Evolutionary conservation across 495 filamentous ascomycete genomes (phyloP), one percentile per base, ranked within the genome.

Genomic region (Amphirosellinia nigrospora): DNA sequence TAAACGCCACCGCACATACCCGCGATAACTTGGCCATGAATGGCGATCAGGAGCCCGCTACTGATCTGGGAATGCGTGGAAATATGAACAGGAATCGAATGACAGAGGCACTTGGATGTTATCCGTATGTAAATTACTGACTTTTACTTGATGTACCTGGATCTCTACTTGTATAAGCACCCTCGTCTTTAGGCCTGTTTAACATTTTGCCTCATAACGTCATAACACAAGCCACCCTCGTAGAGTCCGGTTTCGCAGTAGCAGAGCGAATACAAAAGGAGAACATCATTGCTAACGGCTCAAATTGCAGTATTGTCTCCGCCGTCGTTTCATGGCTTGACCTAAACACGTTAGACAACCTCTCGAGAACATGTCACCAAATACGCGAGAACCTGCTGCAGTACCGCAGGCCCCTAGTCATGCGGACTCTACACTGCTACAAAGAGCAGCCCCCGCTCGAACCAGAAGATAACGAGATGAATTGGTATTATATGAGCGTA

Each of bases 31-130:
- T 43, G 21, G 61, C 38, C 50, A 43, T 66, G 28, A 62, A 73
- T 59, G 74, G 64, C 41, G 69, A 75, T 62, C 59, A 61, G 30
- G 71, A 73, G n/a, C 21, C 59, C 23, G 76, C 71, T 69, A 66
- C 72, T 52, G 66, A 71, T 53, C 70, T 73, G 34, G 68, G 70
- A 56, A 80, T 79, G 70, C 82, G 83, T 74, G 82, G 86, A 61
- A 89, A 88, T 80, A 87, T 84, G 53, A 94, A 93, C 76, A 77
- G 85, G 74, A 91, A 89, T 81, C 83, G 84, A 65, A 90, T 95
- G 82, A 91, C 93, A 38, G 86, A 88, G 75, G 91, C 92, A 71
- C 83, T 97, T 81, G 90, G 90, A 72, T 96, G 93, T 82, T 97
- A 97, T 86, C 94, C 94, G 94, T 97, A 85, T 73, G 84, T 80